A percentile compares a stretch with the other conserved stretches of the same genome.
These are phyloP conservation scores for Peniophora sp. DNA, from an alignment of 1,284 basidiomycete species.

Conservation along the genomic window DNA sequence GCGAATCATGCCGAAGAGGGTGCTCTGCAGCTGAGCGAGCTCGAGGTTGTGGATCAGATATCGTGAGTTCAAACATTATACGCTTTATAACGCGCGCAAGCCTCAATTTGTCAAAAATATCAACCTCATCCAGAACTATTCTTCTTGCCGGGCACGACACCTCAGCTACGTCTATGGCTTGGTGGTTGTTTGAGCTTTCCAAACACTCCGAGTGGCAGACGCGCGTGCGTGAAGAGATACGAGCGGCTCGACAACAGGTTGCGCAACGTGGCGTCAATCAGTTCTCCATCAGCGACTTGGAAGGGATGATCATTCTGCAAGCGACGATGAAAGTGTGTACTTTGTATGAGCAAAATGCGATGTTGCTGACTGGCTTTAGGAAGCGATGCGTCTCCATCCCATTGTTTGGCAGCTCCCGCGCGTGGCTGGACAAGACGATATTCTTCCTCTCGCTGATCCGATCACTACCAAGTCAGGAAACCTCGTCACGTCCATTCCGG, in stretches of 20 bases:
- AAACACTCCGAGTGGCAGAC: constrained; percentile 17
- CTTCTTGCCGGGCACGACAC: constrained; percentile 12
- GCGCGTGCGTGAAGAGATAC: constrained; percentile 16
- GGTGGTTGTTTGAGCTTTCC: constrained; percentile 21
- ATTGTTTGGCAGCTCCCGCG: constrained; percentile 1
- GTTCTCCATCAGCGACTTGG: constrained; percentile 21
- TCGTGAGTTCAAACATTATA: constrained; percentile 5
- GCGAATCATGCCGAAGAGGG: constrained; percentile 16
- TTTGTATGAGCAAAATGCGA: neutral
- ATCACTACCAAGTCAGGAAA: constrained; percentile 22
- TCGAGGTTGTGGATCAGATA: constrained; percentile 21
- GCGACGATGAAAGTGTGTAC: constrained; percentile 18
- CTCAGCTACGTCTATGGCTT: constrained; percentile 16
- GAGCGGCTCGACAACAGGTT: constrained; percentile 6
- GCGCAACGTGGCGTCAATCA: constrained; percentile 17
- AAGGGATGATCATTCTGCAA: constrained; percentile 20
- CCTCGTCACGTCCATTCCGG: constrained; percentile 19
- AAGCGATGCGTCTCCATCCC: neutral
- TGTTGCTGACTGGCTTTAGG: neutral
- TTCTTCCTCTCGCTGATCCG: constrained; percentile 34
- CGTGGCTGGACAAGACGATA: constrained; percentile 25
- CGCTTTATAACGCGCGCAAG: neutral
- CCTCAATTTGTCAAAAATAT: neutral
- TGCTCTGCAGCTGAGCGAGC: constrained; percentile 12
- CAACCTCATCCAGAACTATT: neutral